These are phyloP conservation scores for Scutellaria minor DNA, from an alignment of 257 asterid species.

Conservation along the genomic window DNA sequence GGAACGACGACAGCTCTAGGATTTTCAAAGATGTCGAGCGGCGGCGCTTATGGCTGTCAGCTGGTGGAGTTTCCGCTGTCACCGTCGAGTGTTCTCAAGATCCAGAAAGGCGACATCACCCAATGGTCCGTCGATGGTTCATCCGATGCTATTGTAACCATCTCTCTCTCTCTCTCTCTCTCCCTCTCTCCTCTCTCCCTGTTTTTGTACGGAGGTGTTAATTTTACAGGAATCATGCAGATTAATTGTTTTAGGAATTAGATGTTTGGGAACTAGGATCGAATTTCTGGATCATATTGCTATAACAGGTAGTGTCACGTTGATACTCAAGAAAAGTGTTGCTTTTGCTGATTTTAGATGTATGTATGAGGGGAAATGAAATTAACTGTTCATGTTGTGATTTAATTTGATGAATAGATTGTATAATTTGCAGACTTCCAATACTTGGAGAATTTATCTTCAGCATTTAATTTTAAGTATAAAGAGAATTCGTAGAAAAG, in stretches of 20 bases:
- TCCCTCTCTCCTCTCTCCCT: not conserved
- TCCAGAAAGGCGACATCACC: constrained; percentile 87
- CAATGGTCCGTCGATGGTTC: constrained; percentile 85
- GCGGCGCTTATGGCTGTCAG: constrained; percentile 36
- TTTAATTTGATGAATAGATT: not conserved
- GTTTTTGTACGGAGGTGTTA: not conserved
- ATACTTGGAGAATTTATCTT: not conserved
- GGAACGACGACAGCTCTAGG: constrained; percentile 34
- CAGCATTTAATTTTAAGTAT: too few relatives aligned
- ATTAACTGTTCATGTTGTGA: constrained; percentile 8
- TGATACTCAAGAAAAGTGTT: not conserved
- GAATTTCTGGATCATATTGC: constrained; percentile 23
- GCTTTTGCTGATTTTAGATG: constrained; percentile 5
- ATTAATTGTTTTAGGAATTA: not conserved
- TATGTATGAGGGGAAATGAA: not conserved
- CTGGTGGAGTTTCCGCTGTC: constrained; percentile 54
- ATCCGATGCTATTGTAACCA: constrained; percentile 85
- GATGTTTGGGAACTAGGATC: not conserved
- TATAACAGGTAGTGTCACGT: not conserved
- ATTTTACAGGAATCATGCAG: not conserved
- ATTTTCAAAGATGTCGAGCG: constrained; percentile 63
- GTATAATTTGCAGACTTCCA: not conserved
- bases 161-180: constrained; percentile 27
- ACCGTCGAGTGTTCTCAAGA: constrained; percentile 59
- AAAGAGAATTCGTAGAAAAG: not conserved